Evolutionary conservation across 2,329 filamentous ascomycete genomes (phyloP).

Genomic region (Venturia aucupariae): DNA sequence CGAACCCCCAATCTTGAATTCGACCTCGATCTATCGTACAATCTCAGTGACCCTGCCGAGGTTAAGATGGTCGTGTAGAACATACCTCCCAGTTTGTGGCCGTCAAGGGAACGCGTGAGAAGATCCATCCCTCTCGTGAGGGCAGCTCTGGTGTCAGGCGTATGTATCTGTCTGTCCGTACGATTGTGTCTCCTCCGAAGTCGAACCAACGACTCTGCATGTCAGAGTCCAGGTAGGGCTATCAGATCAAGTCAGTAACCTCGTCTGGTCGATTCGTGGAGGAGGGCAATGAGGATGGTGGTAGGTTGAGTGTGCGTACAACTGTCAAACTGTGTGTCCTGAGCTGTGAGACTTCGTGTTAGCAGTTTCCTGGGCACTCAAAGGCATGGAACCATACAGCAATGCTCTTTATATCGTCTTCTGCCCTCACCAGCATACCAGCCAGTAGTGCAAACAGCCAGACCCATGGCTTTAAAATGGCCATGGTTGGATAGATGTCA

Average conservation of each 20-base stretch:
- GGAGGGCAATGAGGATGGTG: not conserved
- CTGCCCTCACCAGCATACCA: slow-evolving; percentile 20
- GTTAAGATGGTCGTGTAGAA: slow-evolving; percentile 8
- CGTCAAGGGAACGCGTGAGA: slow-evolving; percentile 86
- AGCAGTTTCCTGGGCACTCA: slow-evolving; percentile 18
- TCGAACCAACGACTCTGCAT: slow-evolving; percentile 99
- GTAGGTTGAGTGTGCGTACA: slow-evolving; percentile 2
- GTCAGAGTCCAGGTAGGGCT: slow-evolving; percentile 96
- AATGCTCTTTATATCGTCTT: slow-evolving; percentile 52
- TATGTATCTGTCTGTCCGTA: slow-evolving; percentile 71
- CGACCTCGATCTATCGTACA: slow-evolving; percentile 63
- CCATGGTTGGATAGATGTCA: not conserved
- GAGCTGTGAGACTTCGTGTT: slow-evolving; percentile 45
- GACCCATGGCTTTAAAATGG: slow-evolving; percentile 15
- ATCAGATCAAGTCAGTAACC: slow-evolving; percentile 10
- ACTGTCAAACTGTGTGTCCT: slow-evolving; percentile 67
- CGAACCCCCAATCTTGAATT: slow-evolving; percentile 86
- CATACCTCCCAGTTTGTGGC: slow-evolving; percentile 91
- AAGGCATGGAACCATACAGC: slow-evolving; percentile 41
- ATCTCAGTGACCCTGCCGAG: not conserved
- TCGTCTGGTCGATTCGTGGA: not conserved
- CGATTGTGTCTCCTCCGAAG: slow-evolving; percentile 90
- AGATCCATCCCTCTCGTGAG: slow-evolving; percentile 87
- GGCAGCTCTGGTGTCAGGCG: slow-evolving; percentile 84
- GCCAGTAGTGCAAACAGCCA: slow-evolving; percentile 19